These are phyloP conservation scores for Boechera divaricarpa DNA, from an alignment of 345 rosid genomes.

Conservation along the genomic window DNA sequence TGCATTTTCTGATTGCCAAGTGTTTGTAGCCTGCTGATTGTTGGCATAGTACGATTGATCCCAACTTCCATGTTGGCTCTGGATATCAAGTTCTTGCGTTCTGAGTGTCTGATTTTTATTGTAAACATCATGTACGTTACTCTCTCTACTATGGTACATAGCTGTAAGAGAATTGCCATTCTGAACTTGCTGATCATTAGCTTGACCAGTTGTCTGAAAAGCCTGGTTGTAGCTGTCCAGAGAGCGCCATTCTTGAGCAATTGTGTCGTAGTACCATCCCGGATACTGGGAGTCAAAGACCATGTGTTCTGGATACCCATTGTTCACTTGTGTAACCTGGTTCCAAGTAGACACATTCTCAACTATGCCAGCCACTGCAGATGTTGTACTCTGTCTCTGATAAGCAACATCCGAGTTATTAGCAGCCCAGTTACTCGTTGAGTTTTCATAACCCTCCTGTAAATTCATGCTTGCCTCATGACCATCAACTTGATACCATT, in stretches of 20 bases:
- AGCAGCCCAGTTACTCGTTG: constrained; percentile 54
- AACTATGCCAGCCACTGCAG: constrained; percentile 58
- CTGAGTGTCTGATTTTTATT: constrained; percentile 51
- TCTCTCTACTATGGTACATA: constrained; percentile 45
- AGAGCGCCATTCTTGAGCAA: constrained; percentile 71
- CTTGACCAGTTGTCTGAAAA: constrained; percentile 52
- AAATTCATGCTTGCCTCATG: constrained; percentile 41
- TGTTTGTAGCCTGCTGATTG: constrained; percentile 49
- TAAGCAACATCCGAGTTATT: constrained; percentile 60
- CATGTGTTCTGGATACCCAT: constrained; percentile 92
- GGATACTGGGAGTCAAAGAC: constrained; percentile 88
- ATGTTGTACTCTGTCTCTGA: constrained; percentile 65
- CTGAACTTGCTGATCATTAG: constrained; percentile 60
- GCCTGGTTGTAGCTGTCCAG: constrained; percentile 75
- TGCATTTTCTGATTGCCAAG: constrained; percentile 59
- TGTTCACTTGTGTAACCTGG: constrained; percentile 66
- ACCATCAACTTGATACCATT: constrained; percentile 80
- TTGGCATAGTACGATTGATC: constrained; percentile 54
- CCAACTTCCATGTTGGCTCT: constrained; percentile 59
- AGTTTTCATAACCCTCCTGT: constrained; percentile 47
- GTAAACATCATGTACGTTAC: constrained; percentile 48
- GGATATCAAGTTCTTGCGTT: constrained; percentile 50
- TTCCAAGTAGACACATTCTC: constrained; percentile 69
- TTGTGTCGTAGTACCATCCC: constrained; percentile 90
- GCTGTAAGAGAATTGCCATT: constrained; percentile 55